Evolutionary conservation across 192 early-diverging fungal species (phyloP).

Genomic region (Helicostylum pulchrum): DNA sequence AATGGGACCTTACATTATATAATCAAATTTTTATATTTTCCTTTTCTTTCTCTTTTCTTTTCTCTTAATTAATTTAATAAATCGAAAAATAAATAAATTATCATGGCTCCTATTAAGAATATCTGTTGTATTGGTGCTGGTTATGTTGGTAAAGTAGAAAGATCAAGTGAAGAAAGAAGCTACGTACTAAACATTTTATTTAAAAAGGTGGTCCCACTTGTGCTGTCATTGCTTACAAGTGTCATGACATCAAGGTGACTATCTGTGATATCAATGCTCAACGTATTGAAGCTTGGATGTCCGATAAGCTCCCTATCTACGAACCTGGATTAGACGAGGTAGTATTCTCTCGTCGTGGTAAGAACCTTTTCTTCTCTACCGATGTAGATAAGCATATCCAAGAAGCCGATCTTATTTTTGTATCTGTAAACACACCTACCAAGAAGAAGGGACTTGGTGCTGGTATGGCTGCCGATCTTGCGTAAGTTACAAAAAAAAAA

Average conservation of each 20-base stretch:
- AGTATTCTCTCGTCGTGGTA: constrained; percentile 65
- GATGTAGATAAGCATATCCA: constrained; percentile 74
- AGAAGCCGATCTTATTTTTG: constrained; percentile 86
- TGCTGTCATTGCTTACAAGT: constrained; percentile 90
- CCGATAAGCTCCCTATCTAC: constrained; percentile 80
- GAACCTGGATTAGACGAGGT: constrained; percentile 89
- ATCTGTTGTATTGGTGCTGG: constrained; percentile 96
- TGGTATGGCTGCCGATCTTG: constrained; percentile 80
- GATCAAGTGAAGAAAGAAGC: too few species aligned
- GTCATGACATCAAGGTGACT: constrained; percentile 82
- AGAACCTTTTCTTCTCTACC: constrained; percentile 86
- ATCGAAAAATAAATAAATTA: neutral
- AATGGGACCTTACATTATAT: too few species aligned
- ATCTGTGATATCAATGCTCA: constrained; percentile 80
- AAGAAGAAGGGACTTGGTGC: constrained; percentile 72
- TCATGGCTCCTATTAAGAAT: constrained; percentile 41
- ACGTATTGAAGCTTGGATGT: constrained; percentile 90
- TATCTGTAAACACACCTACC: constrained; percentile 93
- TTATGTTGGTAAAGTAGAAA: constrained; percentile 75
- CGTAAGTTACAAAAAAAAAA: constrained; percentile 46
- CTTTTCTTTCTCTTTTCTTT: neutral
- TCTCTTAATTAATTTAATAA: neutral
- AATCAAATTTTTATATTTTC: too few species aligned
- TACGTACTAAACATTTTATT: neutral
- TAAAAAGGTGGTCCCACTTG: constrained; percentile 77